Percentiles rank a stretch among this genome's conserved stretches.
These are phyloP conservation scores for Pyrenochaeta sp. DNA, from an alignment of 2,329 filamentous ascomycete species.

Conservation along the genomic window DNA sequence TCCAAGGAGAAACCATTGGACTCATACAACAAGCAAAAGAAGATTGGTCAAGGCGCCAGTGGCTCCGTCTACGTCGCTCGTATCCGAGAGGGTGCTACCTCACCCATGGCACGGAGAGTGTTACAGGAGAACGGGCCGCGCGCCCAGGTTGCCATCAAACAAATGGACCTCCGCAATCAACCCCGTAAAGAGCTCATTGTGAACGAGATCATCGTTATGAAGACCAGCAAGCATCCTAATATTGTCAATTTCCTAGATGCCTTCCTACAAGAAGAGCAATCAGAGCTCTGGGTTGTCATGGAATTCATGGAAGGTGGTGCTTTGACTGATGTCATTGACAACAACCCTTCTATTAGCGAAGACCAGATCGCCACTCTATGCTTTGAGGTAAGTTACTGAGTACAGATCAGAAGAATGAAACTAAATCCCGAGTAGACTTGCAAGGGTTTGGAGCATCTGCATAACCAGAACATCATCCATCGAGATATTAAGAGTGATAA, in stretches of 20 bases:
- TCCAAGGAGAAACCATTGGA: slow-evolving; percentile 94
- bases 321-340: slow-evolving; percentile 97
- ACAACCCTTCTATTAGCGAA: slow-evolving; percentile 91
- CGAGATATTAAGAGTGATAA: slow-evolving; percentile 99
- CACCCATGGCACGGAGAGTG: slow-evolving; percentile 78
- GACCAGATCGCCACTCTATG: slow-evolving; percentile 98
- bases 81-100: slow-evolving; percentile 87
- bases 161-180: slow-evolving; percentile 98
- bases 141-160: slow-evolving; percentile 96
- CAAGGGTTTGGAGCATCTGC: slow-evolving; percentile 91
- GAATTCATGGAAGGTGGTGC: slow-evolving; percentile 99
- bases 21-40: slow-evolving; percentile 99
- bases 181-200: slow-evolving; percentile 98
- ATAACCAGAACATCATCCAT: slow-evolving; percentile 96
- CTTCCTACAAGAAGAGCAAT: slow-evolving; percentile 92
- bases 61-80: slow-evolving; percentile 98
- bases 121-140: slow-evolving; percentile 80
- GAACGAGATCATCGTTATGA: slow-evolving; percentile 99
- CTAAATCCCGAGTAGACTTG: slow-evolving; percentile 74
- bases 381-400: slow-evolving; percentile 74
- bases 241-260: slow-evolving; percentile 99
- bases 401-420: neutral
- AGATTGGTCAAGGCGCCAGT: slow-evolving; percentile 98
- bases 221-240: slow-evolving; percentile 96
- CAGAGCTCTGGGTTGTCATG: slow-evolving; percentile 99